phyloP scores from a whole-genome alignment of 768 basidiomycete species.

The Chalciporus chontae region DNA sequence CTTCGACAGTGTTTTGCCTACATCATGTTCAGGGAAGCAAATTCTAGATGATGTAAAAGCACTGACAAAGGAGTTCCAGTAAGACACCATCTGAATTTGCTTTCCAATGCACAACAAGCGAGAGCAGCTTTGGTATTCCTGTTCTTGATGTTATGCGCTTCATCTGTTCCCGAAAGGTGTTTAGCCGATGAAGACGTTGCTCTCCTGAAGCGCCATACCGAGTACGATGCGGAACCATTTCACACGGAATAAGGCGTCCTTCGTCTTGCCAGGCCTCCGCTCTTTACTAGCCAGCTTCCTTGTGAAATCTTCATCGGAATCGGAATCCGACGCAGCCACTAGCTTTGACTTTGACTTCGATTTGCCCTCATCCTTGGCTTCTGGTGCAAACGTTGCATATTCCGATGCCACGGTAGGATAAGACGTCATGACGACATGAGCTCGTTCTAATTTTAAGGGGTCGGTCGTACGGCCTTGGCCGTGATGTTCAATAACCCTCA shows the following conservation, averaged over 20 bases:
- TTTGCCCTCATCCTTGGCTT: constrained; percentile 55
- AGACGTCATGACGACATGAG: constrained; percentile 82
- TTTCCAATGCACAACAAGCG: constrained; percentile 74
- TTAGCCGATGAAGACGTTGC: background rate
- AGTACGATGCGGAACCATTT: constrained; percentile 86
- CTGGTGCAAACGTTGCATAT: constrained; percentile 48
- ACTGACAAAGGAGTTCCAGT: constrained; percentile 77
- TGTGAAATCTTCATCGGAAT: constrained; percentile 40
- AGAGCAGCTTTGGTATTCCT: constrained; percentile 70
- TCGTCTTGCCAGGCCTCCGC: constrained; percentile 40
- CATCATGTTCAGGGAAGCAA: background rate
- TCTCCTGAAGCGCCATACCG: constrained; percentile 40
- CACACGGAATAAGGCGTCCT: constrained; percentile 68
- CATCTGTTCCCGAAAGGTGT: constrained; percentile 48
- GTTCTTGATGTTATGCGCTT: constrained; percentile 95
- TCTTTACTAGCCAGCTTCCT: constrained; percentile 38
- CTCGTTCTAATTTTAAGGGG: constrained; percentile 45
- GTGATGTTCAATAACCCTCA: constrained; percentile 81
- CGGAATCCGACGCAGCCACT: constrained; percentile 26
- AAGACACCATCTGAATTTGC: constrained; percentile 83
- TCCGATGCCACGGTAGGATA: constrained; percentile 85
- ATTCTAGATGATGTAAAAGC: background rate
- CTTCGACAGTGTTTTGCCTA: constrained; percentile 88
- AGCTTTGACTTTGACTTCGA: constrained; percentile 35
- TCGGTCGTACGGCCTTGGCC: constrained; percentile 72